phyloP scores from a whole-genome alignment of 1,139 yeast genomes.

The Spencermartinsiella ligniputridi region DNA sequence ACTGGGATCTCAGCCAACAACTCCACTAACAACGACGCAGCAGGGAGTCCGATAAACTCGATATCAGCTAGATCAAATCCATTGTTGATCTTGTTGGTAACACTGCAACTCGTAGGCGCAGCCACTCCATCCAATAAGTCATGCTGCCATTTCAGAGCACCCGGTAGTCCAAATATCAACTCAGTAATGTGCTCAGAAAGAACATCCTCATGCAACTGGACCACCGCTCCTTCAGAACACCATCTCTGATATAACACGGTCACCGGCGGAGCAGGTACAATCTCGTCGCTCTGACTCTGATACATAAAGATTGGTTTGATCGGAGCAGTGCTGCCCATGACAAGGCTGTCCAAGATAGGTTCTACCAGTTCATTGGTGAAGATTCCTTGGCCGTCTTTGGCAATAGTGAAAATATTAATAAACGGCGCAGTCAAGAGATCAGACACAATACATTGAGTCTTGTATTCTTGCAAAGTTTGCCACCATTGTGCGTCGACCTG shows the following conservation, averaged over 20 bases:
- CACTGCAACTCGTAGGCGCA: background rate
- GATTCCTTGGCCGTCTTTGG: conserved; percentile 19
- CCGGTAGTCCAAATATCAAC: conserved; percentile 8
- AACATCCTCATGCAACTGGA: conserved; percentile 21
- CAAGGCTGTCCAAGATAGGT: conserved; percentile 13
- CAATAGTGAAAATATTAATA: conserved; percentile 21
- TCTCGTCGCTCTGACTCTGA: conserved; percentile 27
- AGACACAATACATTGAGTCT: conserved; percentile 15
- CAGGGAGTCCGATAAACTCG: conserved; percentile 1
- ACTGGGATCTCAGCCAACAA: background rate
- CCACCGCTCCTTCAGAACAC: conserved; percentile 27
- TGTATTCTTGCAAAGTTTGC: conserved; percentile 22
- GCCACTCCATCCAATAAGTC: background rate
- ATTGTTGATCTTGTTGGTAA: background rate
- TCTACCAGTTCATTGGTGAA: conserved; percentile 11
- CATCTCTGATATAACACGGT: conserved; percentile 18
- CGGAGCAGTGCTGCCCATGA: conserved; percentile 16
- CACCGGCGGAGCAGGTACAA: conserved; percentile 21
- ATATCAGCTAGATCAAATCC: background rate
- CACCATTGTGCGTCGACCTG: conserved; percentile 12
- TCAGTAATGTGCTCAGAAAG: conserved; percentile 17
- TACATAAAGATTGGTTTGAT: conserved; percentile 24
- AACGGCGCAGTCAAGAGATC: conserved; percentile 18
- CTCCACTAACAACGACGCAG: background rate
- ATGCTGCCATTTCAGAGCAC: conserved; percentile 19